phyloP scores from a whole-genome alignment of 768 basidiomycete species.

The Auricularia sp. region DNA sequence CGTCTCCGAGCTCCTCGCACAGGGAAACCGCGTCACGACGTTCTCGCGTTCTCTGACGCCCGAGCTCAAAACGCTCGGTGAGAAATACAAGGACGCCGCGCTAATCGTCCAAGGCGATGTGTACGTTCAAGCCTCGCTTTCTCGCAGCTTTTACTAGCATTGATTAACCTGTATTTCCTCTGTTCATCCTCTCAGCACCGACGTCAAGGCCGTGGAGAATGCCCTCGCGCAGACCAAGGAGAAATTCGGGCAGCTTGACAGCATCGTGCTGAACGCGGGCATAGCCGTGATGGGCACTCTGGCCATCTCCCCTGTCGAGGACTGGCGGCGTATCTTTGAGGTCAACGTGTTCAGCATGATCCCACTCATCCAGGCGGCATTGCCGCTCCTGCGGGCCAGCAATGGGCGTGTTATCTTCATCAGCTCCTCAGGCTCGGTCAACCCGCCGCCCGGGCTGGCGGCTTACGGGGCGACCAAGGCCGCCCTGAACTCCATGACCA shows the following conservation, averaged over 20 bases:
- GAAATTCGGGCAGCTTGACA: constrained; percentile 58
- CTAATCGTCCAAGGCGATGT: constrained; percentile 61
- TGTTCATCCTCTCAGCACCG: constrained; percentile 34
- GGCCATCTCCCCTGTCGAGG: constrained; percentile 35
- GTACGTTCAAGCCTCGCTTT: constrained; percentile 34
- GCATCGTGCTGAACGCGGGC: constrained; percentile 75
- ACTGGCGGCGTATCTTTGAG: constrained; percentile 68
- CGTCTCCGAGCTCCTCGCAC: constrained; percentile 49
- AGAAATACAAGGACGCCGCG: constrained; percentile 30
- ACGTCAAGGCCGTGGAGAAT: constrained; percentile 38
- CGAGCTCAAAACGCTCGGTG: constrained; percentile 44
- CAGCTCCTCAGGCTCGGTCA: constrained; percentile 55
- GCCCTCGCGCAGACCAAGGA: constrained; percentile 45
- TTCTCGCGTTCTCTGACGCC: constrained; percentile 59
- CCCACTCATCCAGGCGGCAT: constrained; percentile 49
- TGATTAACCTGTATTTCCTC: too few relatives aligned
- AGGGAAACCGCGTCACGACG: constrained; percentile 59
- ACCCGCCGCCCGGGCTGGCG: constrained; percentile 51
- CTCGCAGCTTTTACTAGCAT: too few relatives aligned
- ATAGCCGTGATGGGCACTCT: constrained; percentile 65
- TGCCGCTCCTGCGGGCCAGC: constrained; percentile 61
- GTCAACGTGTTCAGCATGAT: constrained; percentile 83
- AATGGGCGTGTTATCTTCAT: constrained; percentile 66
- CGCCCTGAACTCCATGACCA: constrained; percentile 76
- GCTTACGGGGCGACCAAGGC: constrained; percentile 80